These are phyloP conservation scores for Calocybe indica DNA, from an alignment of 768 basidiomycete species.

Conservation along the genomic window DNA sequence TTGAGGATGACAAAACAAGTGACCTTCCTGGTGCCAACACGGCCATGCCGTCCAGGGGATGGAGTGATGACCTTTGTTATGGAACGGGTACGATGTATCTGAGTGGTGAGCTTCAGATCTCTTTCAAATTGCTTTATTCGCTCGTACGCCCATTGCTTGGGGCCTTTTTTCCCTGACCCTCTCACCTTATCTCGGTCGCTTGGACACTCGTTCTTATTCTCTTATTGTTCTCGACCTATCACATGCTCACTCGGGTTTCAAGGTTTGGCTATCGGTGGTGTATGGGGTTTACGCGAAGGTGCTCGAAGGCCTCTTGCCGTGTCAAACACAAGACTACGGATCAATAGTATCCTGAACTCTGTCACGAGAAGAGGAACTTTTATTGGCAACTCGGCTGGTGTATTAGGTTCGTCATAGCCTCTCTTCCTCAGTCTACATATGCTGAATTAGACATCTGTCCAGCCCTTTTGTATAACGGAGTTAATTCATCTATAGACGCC, in stretches of 20 bases:
- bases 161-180: conserved; percentile 40
- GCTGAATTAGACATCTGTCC: conserved; percentile 30
- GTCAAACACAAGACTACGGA: conserved; percentile 80
- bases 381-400: conserved; percentile 97
- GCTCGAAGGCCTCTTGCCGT: conserved; percentile 81
- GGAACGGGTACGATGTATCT: conserved; percentile 99
- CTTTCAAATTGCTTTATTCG: conserved; percentile 59
- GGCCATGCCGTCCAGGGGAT: conserved; percentile 92
- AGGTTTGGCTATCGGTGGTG: conserved; percentile 93
- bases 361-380: conserved; percentile 96
- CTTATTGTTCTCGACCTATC: conserved; percentile 80
- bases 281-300: conserved; percentile 96
- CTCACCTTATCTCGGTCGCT: conserved; percentile 64
- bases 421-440: conserved; percentile 19
- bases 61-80: conserved; percentile 99
- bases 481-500: conserved; percentile 91
- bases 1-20: conserved; percentile 95
- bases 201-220: conserved; percentile 47
- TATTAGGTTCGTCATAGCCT: conserved; percentile 72
- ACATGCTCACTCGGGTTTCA: conserved; percentile 65
- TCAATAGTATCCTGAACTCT: conserved; percentile 96
- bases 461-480: conserved; percentile 95
- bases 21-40: conserved; percentile 86
- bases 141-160: conserved; percentile 39
- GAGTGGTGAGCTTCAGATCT: conserved; percentile 70